Evolutionary conservation across 805 yeast species (phyloP).

Genomic region (Saccharomycopsis malanga): DNA sequence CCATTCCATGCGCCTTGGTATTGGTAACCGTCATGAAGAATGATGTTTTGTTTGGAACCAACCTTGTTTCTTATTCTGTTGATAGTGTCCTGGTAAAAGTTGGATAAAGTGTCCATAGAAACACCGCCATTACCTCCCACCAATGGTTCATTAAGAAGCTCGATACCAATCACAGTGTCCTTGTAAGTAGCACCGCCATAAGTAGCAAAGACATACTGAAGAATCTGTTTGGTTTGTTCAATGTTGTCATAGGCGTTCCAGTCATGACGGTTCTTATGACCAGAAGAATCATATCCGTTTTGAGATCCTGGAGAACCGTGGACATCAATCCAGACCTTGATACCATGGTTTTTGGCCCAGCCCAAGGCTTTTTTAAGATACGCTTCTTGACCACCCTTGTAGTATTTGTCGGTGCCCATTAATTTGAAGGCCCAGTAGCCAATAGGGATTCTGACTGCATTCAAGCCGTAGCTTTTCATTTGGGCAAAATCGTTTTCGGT

Average conservation of each 20-base stretch:
- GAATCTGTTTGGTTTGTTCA: conserved; percentile 42
- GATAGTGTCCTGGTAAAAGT: conserved; percentile 60
- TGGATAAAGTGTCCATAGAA: conserved; percentile 43
- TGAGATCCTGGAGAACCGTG: conserved; percentile 84
- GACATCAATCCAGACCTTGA: conserved; percentile 68
- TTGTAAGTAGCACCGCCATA: conserved; percentile 43
- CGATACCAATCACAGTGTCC: conserved; percentile 60
- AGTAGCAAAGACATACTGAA: conserved; percentile 43
- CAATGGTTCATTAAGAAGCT: conserved; percentile 67
- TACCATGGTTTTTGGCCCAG: conserved; percentile 58
- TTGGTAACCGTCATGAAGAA: conserved; percentile 63
- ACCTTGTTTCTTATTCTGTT: conserved; percentile 46
- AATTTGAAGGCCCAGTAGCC: conserved; percentile 64
- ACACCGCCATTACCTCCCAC: conserved; percentile 46
- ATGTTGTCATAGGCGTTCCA: conserved; percentile 41
- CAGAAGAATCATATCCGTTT: conserved; percentile 80
- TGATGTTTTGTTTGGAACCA: conserved; percentile 47
- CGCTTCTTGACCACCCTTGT: conserved; percentile 49
- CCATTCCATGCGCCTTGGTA: conserved; percentile 48
- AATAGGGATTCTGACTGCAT: conserved; percentile 66
- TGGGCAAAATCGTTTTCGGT: conserved; percentile 50
- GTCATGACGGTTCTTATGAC: conserved; percentile 43
- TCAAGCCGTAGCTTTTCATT: conserved; percentile 49
- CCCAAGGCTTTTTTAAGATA: conserved; percentile 58
- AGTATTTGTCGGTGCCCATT: conserved; percentile 50